phyloP scores from a whole-genome alignment of 2,329 filamentous ascomycete genomes.

The Cladosporium halotolerans region DNA sequence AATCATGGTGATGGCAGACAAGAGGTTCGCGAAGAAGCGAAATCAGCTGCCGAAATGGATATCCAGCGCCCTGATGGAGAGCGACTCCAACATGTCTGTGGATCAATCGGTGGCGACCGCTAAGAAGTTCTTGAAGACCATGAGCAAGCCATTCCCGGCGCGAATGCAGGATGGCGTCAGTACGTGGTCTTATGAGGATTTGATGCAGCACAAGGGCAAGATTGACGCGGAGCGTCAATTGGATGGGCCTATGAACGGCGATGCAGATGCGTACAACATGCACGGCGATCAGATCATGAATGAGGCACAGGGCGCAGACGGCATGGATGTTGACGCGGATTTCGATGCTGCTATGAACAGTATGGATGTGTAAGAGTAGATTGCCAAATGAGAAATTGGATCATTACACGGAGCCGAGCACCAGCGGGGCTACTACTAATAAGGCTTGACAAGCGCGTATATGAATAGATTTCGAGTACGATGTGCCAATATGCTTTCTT shows the following conservation, averaged over 20 bases:
- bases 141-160: slow-evolving; percentile 82
- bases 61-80: slow-evolving; percentile 75
- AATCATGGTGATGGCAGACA: slow-evolving; percentile 97
- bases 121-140: slow-evolving; percentile 80
- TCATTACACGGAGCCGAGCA: not conserved
- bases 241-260: slow-evolving; percentile 30
- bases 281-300: slow-evolving; percentile 29
- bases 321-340: slow-evolving; percentile 31
- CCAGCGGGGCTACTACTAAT: not conserved
- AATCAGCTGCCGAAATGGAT: slow-evolving; percentile 95
- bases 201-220: slow-evolving; percentile 72
- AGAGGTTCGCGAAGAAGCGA: slow-evolving; percentile 87
- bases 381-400: slow-evolving; percentile 8
- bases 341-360: slow-evolving; percentile 33
- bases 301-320: slow-evolving; percentile 26
- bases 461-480: no score
- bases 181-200: slow-evolving; percentile 78
- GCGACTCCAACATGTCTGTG: slow-evolving; percentile 83
- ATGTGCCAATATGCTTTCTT: no score
- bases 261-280: slow-evolving; percentile 36
- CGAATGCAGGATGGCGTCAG: slow-evolving; percentile 87
- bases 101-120: slow-evolving; percentile 90
- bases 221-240: slow-evolving; percentile 53
- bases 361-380: slow-evolving; percentile 26
- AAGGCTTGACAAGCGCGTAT: no score